Conservation (phyloP, 495 filamentous ascomycete genomes). For the Jackrogersella minutella region DNA sequence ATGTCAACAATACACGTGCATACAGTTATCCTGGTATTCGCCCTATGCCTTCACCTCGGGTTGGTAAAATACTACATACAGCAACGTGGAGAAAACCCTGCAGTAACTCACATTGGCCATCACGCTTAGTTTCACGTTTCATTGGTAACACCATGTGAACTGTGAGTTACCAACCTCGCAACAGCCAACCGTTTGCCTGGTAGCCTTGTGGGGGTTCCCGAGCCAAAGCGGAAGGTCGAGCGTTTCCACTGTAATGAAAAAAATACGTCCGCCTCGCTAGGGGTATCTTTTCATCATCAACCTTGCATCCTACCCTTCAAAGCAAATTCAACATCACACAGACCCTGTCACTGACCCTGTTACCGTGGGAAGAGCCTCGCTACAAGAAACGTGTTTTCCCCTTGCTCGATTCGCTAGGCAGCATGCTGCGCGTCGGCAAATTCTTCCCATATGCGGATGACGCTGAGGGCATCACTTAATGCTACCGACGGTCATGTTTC, state of each 20-base stretch:
- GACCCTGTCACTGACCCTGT: slow-evolving; percentile 14
- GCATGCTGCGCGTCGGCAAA: slow-evolving; percentile 2
- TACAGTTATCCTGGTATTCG: slow-evolving; percentile 8
- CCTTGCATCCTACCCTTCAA: slow-evolving; percentile 24
- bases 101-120: slow-evolving; percentile 13
- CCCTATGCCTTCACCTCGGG: neutral
- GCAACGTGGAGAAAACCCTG: slow-evolving; percentile 17
- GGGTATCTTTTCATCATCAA: slow-evolving; percentile 28
- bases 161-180: slow-evolving; percentile 25
- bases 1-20: no score
- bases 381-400: neutral
- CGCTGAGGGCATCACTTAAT: slow-evolving; percentile 1
- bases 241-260: slow-evolving; percentile 26
- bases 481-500: slow-evolving; percentile 8
- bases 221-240: slow-evolving; percentile 41
- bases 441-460: slow-evolving; percentile 5
- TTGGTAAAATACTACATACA: slow-evolving; percentile 22
- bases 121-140: slow-evolving; percentile 24
- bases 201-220: slow-evolving; percentile 35
- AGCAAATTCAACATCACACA: slow-evolving; percentile 7
- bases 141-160: slow-evolving; percentile 21
- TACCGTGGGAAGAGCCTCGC: slow-evolving; percentile 3
- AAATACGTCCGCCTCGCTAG: slow-evolving; percentile 9
- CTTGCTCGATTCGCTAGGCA: slow-evolving; percentile 12
- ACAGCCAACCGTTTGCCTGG: slow-evolving; percentile 17